phyloP scores from a whole-genome alignment of 1,284 basidiomycete genomes.

The Puccinia hordei region DNA sequence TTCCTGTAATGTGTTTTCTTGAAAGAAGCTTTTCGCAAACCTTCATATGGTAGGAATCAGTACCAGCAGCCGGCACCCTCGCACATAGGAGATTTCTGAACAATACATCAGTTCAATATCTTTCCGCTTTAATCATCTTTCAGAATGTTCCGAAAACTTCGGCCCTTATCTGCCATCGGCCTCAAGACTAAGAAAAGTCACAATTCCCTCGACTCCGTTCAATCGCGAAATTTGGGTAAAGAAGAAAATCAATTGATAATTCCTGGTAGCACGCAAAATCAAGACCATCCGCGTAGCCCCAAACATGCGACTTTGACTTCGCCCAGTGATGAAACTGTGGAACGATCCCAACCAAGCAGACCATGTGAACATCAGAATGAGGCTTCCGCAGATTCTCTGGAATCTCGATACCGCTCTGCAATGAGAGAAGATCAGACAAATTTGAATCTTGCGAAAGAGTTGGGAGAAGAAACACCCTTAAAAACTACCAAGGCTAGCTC shows the following conservation, averaged over 20 bases:
- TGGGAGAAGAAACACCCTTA: background rate
- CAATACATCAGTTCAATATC: background rate
- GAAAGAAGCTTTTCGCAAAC: background rate
- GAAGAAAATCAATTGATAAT: slow-evolving; percentile 27
- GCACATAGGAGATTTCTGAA: background rate
- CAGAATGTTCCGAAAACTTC: slow-evolving; percentile 24
- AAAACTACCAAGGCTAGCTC: background rate
- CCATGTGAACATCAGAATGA: background rate
- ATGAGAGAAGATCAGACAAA: slow-evolving; percentile 2
- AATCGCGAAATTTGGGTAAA: background rate
- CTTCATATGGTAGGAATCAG: background rate
- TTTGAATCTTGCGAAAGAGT: background rate
- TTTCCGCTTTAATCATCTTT: background rate
- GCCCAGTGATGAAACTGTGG: background rate
- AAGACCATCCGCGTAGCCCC: background rate
- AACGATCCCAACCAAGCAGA: background rate
- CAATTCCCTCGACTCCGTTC: background rate
- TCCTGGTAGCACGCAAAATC: background rate
- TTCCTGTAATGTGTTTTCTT: background rate
- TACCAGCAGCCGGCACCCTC: background rate
- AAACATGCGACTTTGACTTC: background rate
- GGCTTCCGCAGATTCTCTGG: slow-evolving; percentile 1
- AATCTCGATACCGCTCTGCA: slow-evolving; percentile 23
- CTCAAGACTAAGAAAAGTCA: slow-evolving; percentile 10
- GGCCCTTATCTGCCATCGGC: slow-evolving; percentile 5